Conservation (phyloP, 1,284 basidiomycete genomes). For the Melampsora occidentalis region DNA sequence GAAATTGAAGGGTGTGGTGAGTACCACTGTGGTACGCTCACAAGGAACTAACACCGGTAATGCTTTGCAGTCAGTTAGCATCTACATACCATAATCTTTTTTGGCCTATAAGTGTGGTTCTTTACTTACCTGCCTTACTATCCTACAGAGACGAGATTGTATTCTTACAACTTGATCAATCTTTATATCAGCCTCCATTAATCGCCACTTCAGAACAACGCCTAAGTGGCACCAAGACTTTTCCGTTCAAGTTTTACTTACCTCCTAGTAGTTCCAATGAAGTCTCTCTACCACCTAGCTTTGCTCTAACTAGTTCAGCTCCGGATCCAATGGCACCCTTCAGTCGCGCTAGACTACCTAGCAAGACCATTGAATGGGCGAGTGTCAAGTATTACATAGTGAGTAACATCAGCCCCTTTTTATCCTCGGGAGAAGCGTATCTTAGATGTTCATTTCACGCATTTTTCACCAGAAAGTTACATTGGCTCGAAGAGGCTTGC, state of each 20-base stretch:
- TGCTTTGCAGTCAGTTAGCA: conserved; percentile 2
- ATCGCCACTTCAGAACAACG: background rate
- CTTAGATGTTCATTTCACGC: background rate
- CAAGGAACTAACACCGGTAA: background rate
- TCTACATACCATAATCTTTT: background rate
- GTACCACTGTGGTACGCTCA: background rate
- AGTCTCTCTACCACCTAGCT: background rate
- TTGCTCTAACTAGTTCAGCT: conserved; percentile 7
- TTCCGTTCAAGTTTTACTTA: conserved; percentile 9
- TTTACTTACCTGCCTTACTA: background rate
- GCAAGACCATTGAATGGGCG: background rate
- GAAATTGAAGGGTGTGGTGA: conserved; percentile 16
- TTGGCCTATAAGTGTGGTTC: background rate
- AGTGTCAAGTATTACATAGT: conserved; percentile 15
- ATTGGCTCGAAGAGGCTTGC: conserved; percentile 5
- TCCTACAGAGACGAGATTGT: conserved; percentile 12
- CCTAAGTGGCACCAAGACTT: background rate
- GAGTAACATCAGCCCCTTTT: background rate
- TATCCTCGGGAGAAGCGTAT: background rate
- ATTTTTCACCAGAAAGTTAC: conserved; percentile 15
- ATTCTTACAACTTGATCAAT: conserved; percentile 22
- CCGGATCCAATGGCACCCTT: background rate
- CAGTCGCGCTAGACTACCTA: background rate
- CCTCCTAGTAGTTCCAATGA: background rate
- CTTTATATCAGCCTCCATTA: conserved; percentile 14